Conservation (phyloP, 805 yeast genomes). For the Komagataella kurtzmanii region DNA sequence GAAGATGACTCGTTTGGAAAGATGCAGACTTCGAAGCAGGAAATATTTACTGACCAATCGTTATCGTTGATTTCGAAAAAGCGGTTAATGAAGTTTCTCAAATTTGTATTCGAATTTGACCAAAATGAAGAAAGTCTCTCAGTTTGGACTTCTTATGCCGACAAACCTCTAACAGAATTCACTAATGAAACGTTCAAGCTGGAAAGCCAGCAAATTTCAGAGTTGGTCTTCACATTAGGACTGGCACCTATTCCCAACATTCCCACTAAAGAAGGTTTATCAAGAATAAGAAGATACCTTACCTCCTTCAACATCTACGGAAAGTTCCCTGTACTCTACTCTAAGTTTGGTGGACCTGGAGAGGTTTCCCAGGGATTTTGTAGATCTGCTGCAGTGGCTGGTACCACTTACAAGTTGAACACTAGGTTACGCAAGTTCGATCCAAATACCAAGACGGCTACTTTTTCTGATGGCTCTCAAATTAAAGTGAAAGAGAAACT, state of each 20-base stretch:
- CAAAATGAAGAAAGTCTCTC: slow-evolving; percentile 28
- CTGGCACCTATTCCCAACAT: slow-evolving; percentile 50
- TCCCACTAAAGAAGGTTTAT: slow-evolving; percentile 60
- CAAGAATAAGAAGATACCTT: slow-evolving; percentile 73
- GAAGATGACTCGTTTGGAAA: slow-evolving; percentile 86
- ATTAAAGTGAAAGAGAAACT: slow-evolving; percentile 71
- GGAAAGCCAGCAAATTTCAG: slow-evolving; percentile 63
- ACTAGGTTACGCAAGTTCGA: slow-evolving; percentile 56
- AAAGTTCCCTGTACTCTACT: slow-evolving; percentile 80
- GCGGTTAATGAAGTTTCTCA: slow-evolving; percentile 79
- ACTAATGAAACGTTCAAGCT: slow-evolving; percentile 55
- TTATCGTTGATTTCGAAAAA: slow-evolving; percentile 68
- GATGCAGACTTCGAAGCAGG: slow-evolving; percentile 78
- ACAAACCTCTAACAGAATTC: slow-evolving; percentile 45
- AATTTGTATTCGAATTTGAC: slow-evolving; percentile 70
- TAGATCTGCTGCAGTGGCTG: slow-evolving; percentile 96
- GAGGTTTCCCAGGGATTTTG: slow-evolving; percentile 95
- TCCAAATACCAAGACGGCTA: slow-evolving; percentile 50
- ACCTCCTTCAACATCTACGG: slow-evolving; percentile 87
- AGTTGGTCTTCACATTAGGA: slow-evolving; percentile 79
- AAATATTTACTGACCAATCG: slow-evolving; percentile 81
- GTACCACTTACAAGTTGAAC: slow-evolving; percentile 81
- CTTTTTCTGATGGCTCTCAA: slow-evolving; percentile 60
- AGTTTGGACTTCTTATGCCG: slow-evolving; percentile 38
- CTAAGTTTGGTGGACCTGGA: slow-evolving; percentile 93